Evolutionary conservation across 2,329 filamentous ascomycete species (phyloP).

Genomic region (Scedosporium dehoogii): DNA sequence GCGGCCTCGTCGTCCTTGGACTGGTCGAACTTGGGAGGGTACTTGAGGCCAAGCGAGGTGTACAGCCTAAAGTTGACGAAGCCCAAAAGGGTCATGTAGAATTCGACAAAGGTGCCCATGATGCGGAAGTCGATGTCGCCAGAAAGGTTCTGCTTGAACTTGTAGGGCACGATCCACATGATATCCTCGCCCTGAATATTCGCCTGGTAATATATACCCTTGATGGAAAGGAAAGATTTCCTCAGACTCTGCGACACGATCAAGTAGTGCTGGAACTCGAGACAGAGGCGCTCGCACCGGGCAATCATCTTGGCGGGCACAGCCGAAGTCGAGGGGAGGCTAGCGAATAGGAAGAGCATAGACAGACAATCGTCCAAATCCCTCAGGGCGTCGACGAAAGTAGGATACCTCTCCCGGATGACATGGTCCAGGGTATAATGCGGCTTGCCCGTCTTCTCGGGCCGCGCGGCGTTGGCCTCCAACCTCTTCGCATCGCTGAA

Average conservation of each 20-base stretch:
- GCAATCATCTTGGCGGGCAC: slow-evolving; percentile 94
- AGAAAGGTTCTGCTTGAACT: slow-evolving; percentile 90
- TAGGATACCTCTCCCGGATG: slow-evolving; percentile 95
- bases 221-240: slow-evolving; percentile 96
- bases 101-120: slow-evolving; percentile 98
- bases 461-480: slow-evolving; percentile 74
- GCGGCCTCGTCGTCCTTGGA: slow-evolving; percentile 81
- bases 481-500: slow-evolving; percentile 78
- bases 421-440: slow-evolving; percentile 91
- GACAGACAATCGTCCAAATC: slow-evolving; percentile 95
- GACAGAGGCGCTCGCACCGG: slow-evolving; percentile 81
- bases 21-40: slow-evolving; percentile 88
- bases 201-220: slow-evolving; percentile 98
- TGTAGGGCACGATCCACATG: slow-evolving; percentile 93
- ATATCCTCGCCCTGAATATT: slow-evolving; percentile 96
- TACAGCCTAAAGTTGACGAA: slow-evolving; percentile 97
- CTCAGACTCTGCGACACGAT: slow-evolving; percentile 84
- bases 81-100: slow-evolving; percentile 91
- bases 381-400: slow-evolving; percentile 85
- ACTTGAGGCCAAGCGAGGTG: slow-evolving; percentile 82
- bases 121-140: slow-evolving; percentile 96
- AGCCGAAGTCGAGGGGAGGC: slow-evolving; percentile 78
- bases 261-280: slow-evolving; percentile 97
- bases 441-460: slow-evolving; percentile 85
- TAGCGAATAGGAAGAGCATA: slow-evolving; percentile 96